Evolutionary conservation across 2,329 filamentous ascomycete genomes (phyloP).

Genomic region (Beauveria australis): DNA sequence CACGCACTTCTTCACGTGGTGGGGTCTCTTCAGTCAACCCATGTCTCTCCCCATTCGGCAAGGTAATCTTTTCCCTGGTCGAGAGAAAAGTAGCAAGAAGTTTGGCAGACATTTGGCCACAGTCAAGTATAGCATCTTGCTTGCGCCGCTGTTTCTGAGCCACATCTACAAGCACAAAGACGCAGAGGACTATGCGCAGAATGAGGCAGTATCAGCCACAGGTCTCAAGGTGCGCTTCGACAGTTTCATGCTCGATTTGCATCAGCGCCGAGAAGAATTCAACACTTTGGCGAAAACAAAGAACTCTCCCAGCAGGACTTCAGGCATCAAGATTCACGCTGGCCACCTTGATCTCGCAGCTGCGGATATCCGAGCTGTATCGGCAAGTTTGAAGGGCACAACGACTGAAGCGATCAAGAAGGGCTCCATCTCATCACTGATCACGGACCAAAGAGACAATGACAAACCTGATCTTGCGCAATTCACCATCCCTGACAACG

Average conservation of each 20-base stretch:
- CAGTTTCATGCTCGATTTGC: constrained; percentile 94
- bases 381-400: constrained; percentile 78
- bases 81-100: constrained; percentile 97
- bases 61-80: constrained; percentile 80
- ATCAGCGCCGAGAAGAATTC: constrained; percentile 89
- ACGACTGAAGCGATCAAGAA: constrained; percentile 67
- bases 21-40: constrained; percentile 89
- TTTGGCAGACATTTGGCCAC: constrained; percentile 96
- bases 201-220: constrained; percentile 69
- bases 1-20: constrained; percentile 97
- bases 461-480: constrained; percentile 67
- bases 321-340: constrained; percentile 90
- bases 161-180: constrained; percentile 99
- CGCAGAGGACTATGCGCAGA: constrained; percentile 71
- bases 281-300: constrained; percentile 69
- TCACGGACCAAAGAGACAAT: constrained; percentile 39
- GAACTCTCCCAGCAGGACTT: constrained; percentile 72
- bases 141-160: constrained; percentile 88
- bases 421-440: constrained; percentile 41
- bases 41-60: constrained; percentile 94
- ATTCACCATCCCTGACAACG: constrained; percentile 92
- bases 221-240: constrained; percentile 95
- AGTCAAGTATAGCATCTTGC: constrained; percentile 90
- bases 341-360: constrained; percentile 87
- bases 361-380: constrained; percentile 87